phyloP scores from a whole-genome alignment of 164 flowering plant genomes.

The Vitis riparia region DNA sequence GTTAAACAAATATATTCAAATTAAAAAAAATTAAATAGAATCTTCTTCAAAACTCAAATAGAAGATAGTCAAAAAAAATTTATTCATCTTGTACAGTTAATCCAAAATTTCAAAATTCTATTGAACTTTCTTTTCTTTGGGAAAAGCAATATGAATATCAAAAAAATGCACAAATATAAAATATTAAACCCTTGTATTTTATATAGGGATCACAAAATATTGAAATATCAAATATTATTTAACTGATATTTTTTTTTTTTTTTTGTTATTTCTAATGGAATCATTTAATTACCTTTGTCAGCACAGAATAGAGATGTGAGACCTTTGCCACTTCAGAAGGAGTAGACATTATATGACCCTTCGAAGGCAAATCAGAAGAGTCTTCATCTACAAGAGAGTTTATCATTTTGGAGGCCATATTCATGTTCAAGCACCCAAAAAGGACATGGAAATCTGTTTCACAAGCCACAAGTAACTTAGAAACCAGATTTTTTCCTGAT shows the following conservation, averaged over 20 bases:
- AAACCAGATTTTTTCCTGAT: conserved; percentile 43
- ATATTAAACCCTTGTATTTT: no score
- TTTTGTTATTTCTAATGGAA: no score
- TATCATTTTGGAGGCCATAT: conserved; percentile 23
- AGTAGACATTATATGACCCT: conserved; percentile 17
- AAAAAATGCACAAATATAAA: no score
- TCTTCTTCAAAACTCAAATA: no score
- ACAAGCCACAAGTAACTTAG: conserved; percentile 63
- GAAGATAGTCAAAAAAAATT: no score
- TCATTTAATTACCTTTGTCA: conserved; percentile 51
- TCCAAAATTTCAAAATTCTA: no score
- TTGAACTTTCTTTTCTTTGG: no score
- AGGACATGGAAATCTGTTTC: conserved; percentile 59
- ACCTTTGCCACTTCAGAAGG: conserved; percentile 61
- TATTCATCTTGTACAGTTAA: no score
- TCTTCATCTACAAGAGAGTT: conserved; percentile 23
- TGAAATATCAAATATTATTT: no score
- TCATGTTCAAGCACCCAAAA: conserved; percentile 46
- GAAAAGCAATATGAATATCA: neutral
- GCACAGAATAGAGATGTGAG: conserved; percentile 40
- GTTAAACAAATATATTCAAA: no score
- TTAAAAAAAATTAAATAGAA: no score
- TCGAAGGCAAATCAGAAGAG: conserved; percentile 20
- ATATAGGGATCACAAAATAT: neutral
- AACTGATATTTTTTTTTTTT: no score